Percentiles rank a stretch among this genome's conserved stretches.
phyloP scores from a whole-genome alignment of 2,329 filamentous ascomycete species.

The Pyrenophora seminiperda region DNA sequence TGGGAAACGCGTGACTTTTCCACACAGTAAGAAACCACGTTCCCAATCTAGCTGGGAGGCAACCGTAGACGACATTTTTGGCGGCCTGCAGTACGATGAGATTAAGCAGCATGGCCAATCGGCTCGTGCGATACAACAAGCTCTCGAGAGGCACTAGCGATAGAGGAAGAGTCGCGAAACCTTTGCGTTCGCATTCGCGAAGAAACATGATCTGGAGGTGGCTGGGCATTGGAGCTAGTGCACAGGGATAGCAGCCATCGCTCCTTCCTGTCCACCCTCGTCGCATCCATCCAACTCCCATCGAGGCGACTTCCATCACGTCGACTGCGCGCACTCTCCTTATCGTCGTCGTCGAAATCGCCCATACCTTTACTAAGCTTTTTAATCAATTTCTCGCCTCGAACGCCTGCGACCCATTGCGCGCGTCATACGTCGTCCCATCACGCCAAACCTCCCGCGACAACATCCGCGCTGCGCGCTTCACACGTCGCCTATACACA shows the following conservation, averaged over 20 bases:
- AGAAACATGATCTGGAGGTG: constrained; percentile 15
- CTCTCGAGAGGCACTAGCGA: constrained; percentile 3
- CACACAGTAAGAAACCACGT: neutral
- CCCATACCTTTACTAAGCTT: constrained; percentile 5
- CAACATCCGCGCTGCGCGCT: constrained; percentile 37
- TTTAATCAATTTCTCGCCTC: constrained; percentile 12
- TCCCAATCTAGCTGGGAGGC: too few species aligned
- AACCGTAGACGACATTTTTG: constrained; percentile 7
- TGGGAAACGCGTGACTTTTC: constrained; percentile 15
- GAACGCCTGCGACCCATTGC: constrained; percentile 17
- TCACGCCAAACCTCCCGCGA: constrained; percentile 15
- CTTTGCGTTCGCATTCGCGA: constrained; percentile 11
- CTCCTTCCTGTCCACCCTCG: constrained; percentile 15
- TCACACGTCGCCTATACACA: constrained; percentile 20
- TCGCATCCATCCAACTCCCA: constrained; percentile 18
- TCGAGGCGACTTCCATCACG: constrained; percentile 20
- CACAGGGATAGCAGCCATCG: constrained; percentile 22
- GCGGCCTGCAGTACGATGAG: constrained; percentile 12
- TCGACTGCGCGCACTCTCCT: constrained; percentile 19
- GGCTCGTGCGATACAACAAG: constrained; percentile 4
- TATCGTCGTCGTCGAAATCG: constrained; percentile 10
- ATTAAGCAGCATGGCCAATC: constrained; percentile 18
- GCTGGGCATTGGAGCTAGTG: constrained; percentile 16
- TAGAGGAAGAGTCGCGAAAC: constrained; percentile 7
- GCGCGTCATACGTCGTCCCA: constrained; percentile 22